Base-by-base conservation (phyloP, 2,329 filamentous ascomycete species). In the Whalleya microplaca region DNA sequence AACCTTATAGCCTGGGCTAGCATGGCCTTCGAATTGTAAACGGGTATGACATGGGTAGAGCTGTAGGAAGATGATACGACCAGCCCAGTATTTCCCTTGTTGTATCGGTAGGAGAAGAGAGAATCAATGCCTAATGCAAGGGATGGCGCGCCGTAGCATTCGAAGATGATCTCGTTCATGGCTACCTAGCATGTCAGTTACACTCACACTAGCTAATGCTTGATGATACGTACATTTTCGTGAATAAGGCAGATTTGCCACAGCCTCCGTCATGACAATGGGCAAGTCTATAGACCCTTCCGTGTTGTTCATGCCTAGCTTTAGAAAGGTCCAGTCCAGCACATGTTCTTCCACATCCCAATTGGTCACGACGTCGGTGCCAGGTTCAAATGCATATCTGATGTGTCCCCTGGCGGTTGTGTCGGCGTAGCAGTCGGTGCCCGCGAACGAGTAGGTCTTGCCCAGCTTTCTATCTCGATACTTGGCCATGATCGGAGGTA, bases 271-370 rank as follows among this genome's bases (percentile, higher is more conserved):
- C 88, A 99, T 92, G 65, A 99, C 88, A 58, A 99, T 85, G 1
- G 94, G 93, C 67, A 92, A 81, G 67, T 94, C 92, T 60, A 99
- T 86, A 21, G 84, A 80, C 8, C 91, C 91, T 47, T 88, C 85
- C 3, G 80, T 79, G 16, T 86, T 86, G 63, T 96, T 92, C 65
- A 99, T 83, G 3, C 95, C 95, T 52, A 99, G 78, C 76, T 97
- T 98, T 64, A 97, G 81, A 73, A 99, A 99, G 42, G 93, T 84
- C 73, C 97, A 97, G 76, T 99, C 95, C 45, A 99, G 77, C 4
- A 97, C 82, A 56, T 94, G 92, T 74, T 99, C 95, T 86, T 96
- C 92, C 32, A 92, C 93, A 74, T 99, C 95, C 92, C 96, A 99
- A 72, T 98, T 98, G 73, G 91, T 93, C 58, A 98, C 86, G 46